phyloP scores from a whole-genome alignment of 768 basidiomycete species.

The Boletus rubescentipes region DNA sequence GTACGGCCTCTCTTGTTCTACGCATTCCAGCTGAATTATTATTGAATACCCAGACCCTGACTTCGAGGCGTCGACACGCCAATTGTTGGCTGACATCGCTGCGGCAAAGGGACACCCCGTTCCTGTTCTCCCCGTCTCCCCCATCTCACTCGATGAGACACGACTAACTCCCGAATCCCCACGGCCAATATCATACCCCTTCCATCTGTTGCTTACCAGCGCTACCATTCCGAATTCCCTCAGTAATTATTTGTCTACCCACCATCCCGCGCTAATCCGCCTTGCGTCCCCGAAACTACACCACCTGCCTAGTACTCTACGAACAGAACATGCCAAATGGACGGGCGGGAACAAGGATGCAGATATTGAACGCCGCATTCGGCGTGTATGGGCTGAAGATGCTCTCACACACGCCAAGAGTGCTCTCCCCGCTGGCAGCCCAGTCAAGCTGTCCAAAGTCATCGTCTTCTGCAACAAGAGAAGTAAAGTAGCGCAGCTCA shows the following conservation, averaged over 20 bases:
- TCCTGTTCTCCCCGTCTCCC: slow-evolving; percentile 16
- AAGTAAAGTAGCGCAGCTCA: slow-evolving; percentile 62
- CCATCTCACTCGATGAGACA: slow-evolving; percentile 15
- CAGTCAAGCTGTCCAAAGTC: slow-evolving; percentile 55
- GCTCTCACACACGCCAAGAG: slow-evolving; percentile 34
- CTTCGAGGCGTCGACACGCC: slow-evolving; percentile 72
- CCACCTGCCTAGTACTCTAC: slow-evolving; percentile 66
- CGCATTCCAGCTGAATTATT: background rate
- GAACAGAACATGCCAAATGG: slow-evolving; percentile 73
- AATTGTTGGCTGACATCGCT: slow-evolving; percentile 69
- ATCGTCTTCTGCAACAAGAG: slow-evolving; percentile 84
- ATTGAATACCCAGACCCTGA: slow-evolving; percentile 59
- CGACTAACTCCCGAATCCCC: slow-evolving; percentile 7
- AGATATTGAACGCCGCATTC: slow-evolving; percentile 74
- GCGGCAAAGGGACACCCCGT: slow-evolving; percentile 47
- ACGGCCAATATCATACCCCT: slow-evolving; percentile 53
- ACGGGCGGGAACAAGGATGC: slow-evolving; percentile 78
- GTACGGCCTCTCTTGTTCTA: slow-evolving; percentile 15
- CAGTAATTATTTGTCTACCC: slow-evolving; percentile 55
- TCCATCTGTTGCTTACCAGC: slow-evolving; percentile 78
- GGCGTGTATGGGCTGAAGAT: slow-evolving; percentile 74
- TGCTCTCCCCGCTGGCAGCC: slow-evolving; percentile 17
- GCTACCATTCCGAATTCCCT: slow-evolving; percentile 86
- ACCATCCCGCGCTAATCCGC: slow-evolving; percentile 65
- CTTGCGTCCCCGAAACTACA: slow-evolving; percentile 82